Conservation (phyloP, 441 rosid genomes). For the Macaranga tanarius region DNA sequence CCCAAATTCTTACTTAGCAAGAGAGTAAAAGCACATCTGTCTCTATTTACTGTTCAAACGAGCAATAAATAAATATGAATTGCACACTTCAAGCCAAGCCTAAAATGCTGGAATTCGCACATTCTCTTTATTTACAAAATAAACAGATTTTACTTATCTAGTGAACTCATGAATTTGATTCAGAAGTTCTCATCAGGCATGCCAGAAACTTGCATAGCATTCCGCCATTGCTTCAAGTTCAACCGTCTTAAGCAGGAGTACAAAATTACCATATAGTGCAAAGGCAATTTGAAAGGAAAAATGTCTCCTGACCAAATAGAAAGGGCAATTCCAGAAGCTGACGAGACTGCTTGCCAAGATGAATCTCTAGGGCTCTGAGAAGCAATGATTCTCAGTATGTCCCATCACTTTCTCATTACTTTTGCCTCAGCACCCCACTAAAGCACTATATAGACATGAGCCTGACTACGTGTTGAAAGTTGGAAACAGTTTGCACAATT, state of each 20-base stretch:
- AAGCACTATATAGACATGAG: conserved; percentile 4
- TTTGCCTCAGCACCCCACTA: conserved; percentile 12
- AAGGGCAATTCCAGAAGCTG: conserved; percentile 7
- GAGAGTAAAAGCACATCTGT: too few species aligned
- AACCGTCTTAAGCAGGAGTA: background rate
- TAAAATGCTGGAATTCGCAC: background rate
- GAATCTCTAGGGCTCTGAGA: conserved; percentile 11
- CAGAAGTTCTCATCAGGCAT: background rate
- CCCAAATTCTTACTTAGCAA: too few species aligned
- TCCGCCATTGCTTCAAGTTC: background rate
- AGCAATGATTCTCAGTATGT: conserved; percentile 10
- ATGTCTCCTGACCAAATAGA: conserved; percentile 5
- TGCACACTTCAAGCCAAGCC: background rate
- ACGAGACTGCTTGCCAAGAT: background rate
- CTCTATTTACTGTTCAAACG: background rate
- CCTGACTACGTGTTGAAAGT: conserved; percentile 8
- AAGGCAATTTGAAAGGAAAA: background rate
- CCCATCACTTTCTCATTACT: conserved; percentile 15
- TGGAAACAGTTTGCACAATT: conserved; percentile 8
- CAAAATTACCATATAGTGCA: background rate
- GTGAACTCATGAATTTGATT: background rate
- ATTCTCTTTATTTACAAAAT: background rate
- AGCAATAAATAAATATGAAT: background rate
- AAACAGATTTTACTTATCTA: background rate
- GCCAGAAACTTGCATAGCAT: too few species aligned